phyloP scores from a whole-genome alignment of 192 early-diverging fungal species.

The Coemansia guatemalensis region DNA sequence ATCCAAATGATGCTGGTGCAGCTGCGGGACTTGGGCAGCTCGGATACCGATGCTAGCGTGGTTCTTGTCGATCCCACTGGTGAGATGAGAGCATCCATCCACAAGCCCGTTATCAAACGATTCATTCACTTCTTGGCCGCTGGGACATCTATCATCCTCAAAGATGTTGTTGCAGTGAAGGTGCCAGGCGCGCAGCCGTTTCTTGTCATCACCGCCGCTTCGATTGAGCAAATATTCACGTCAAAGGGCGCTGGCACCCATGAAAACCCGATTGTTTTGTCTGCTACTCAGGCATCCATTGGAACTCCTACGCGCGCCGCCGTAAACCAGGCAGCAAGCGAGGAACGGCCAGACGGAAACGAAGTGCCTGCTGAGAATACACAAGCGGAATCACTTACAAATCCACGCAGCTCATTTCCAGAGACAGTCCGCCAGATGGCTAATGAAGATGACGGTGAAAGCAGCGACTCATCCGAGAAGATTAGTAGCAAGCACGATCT shows the following conservation, averaged over 20 bases:
- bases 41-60: constrained; percentile 34
- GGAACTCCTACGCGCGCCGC: background rate
- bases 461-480: background rate
- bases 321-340: background rate
- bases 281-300: constrained; percentile 22
- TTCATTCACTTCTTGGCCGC: constrained; percentile 24
- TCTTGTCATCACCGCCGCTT: constrained; percentile 34
- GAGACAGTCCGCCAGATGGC: background rate
- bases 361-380: background rate
- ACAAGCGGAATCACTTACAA: background rate
- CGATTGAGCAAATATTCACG: constrained; percentile 44
- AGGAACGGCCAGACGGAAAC: background rate
- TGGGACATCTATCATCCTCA: constrained; percentile 41
- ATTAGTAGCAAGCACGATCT: background rate
- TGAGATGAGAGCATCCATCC: constrained; percentile 47
- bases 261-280: constrained; percentile 32
- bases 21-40: constrained; percentile 33
- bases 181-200: constrained; percentile 33
- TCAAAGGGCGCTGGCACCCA: constrained; percentile 24
- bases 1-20: constrained; percentile 41
- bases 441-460: background rate
- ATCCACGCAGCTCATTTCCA: constrained; percentile 6
- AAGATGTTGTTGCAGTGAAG: constrained; percentile 37
- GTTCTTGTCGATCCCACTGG: constrained; percentile 49
- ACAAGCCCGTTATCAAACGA: constrained; percentile 25